phyloP scores from a whole-genome alignment of 495 filamentous ascomycete species.

The Penicillium salamii region DNA sequence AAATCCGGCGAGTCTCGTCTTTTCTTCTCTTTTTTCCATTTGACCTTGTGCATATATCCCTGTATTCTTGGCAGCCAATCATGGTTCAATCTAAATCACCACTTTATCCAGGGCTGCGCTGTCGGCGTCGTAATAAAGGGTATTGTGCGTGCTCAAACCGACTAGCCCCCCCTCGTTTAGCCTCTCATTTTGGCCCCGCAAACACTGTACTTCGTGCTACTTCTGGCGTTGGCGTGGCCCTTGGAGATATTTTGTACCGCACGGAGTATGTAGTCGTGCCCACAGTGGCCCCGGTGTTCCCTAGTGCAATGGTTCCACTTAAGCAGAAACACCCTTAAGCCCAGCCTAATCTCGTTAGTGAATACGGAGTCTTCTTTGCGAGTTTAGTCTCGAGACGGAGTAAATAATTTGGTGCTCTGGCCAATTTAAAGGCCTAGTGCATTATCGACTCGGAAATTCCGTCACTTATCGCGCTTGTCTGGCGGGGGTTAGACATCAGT shows the following conservation, averaged over 20 bases:
- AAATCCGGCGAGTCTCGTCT: neutral
- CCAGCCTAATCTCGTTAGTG: too few species aligned
- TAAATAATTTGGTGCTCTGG: too few species aligned
- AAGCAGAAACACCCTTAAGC: too few species aligned
- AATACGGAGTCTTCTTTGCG: too few species aligned
- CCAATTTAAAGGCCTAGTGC: too few species aligned
- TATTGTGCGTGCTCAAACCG: neutral
- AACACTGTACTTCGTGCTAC: neutral
- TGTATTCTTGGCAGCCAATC: neutral
- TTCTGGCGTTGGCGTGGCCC: neutral
- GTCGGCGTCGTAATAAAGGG: slow-evolving; percentile 4
- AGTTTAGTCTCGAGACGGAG: too few species aligned
- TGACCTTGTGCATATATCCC: neutral
- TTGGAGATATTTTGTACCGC: neutral
- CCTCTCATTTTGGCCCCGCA: neutral
- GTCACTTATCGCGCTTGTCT: too few species aligned
- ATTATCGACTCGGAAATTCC: too few species aligned
- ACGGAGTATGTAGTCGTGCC: too few species aligned
- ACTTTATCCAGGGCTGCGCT: neutral
- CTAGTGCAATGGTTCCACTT: too few species aligned
- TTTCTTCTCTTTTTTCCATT: neutral
- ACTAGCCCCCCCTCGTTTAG: neutral
- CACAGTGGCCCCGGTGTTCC: too few species aligned
- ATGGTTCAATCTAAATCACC: neutral
- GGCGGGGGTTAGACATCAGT: too few species aligned